Conservation (phyloP, 2,329 filamentous ascomycete genomes). For the Alternaria postmessia region DNA sequence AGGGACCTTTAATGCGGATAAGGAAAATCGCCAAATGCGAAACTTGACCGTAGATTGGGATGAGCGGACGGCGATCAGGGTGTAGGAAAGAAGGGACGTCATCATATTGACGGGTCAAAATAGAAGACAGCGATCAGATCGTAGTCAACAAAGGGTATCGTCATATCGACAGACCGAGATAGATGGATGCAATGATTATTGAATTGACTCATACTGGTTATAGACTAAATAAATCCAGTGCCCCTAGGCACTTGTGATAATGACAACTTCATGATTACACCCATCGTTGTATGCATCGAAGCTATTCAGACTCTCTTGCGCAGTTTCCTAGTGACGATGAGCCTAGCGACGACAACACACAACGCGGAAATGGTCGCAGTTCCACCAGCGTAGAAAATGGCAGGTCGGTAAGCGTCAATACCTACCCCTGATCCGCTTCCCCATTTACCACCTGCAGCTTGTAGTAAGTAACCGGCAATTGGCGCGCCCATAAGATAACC, state of each 20-base stretch:
- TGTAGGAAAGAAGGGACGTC: neutral
- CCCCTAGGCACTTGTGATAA: neutral
- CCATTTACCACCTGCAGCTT: slow-evolving; percentile 34
- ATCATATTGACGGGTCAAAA: neutral
- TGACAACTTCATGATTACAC: neutral
- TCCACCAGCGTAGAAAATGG: slow-evolving; percentile 43
- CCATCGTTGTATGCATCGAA: neutral
- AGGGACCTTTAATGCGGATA: neutral
- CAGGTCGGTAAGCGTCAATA: slow-evolving; percentile 37
- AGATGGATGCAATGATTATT: neutral
- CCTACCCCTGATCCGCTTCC: slow-evolving; percentile 15
- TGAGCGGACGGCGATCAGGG: neutral
- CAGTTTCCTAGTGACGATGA: slow-evolving; percentile 30
- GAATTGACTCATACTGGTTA: neutral
- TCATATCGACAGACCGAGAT: neutral
- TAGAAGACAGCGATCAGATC: neutral
- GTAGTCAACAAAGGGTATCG: neutral
- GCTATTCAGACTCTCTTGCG: slow-evolving; percentile 25
- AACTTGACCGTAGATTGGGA: neutral
- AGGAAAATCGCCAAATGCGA: neutral
- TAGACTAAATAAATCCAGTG: neutral
- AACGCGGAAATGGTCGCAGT: slow-evolving; percentile 30
- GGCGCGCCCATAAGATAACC: slow-evolving; percentile 42
- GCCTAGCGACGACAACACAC: slow-evolving; percentile 32
- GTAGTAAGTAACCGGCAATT: slow-evolving; percentile 37